A percentile compares a stretch with the other conserved stretches of the same genome.
Conservation (phyloP, 805 yeast genomes). For the Metschnikowia corniflorae region DNA sequence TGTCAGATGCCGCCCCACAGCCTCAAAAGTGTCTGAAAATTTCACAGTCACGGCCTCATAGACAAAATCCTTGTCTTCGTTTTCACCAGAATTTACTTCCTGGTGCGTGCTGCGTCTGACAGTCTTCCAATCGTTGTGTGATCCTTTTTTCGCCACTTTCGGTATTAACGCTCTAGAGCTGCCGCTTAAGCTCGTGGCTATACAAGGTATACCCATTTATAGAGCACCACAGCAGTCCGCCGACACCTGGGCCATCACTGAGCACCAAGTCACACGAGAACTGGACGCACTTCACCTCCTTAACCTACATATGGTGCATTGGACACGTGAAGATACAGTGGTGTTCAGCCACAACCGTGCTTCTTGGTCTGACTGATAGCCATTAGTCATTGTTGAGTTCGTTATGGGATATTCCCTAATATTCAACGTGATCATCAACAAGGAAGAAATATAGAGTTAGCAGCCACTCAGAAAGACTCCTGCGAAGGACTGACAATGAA, state of each 20-base stretch:
- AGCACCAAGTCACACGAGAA: slow-evolving; percentile 61
- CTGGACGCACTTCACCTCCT: slow-evolving; percentile 59
- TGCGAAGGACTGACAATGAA: no score
- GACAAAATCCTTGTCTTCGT: slow-evolving; percentile 28
- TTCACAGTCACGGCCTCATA: slow-evolving; percentile 23
- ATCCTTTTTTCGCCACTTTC: slow-evolving; percentile 49
- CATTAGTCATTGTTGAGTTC: no score
- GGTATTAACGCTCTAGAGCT: slow-evolving; percentile 52
- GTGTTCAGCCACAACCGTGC: slow-evolving; percentile 8
- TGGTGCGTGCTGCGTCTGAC: slow-evolving; percentile 17
- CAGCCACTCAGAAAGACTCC: no score
- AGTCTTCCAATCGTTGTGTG: slow-evolving; percentile 20
- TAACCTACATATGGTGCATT: slow-evolving; percentile 50
- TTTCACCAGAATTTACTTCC: slow-evolving; percentile 10
- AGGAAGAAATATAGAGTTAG: no score
- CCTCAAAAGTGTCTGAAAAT: slow-evolving; percentile 2
- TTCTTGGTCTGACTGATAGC: slow-evolving; percentile 3
- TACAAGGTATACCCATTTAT: slow-evolving; percentile 69
- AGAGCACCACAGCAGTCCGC: slow-evolving; percentile 51
- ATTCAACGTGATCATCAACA: no score
- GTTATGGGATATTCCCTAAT: no score
- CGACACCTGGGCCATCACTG: slow-evolving; percentile 39
- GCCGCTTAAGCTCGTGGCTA: slow-evolving; percentile 48
- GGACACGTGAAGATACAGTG: slow-evolving; percentile 30
- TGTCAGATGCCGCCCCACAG: slow-evolving; percentile 7